Base-by-base conservation (phyloP, 2,329 filamentous ascomycete species). In the Furcasterigmium furcatum region DNA sequence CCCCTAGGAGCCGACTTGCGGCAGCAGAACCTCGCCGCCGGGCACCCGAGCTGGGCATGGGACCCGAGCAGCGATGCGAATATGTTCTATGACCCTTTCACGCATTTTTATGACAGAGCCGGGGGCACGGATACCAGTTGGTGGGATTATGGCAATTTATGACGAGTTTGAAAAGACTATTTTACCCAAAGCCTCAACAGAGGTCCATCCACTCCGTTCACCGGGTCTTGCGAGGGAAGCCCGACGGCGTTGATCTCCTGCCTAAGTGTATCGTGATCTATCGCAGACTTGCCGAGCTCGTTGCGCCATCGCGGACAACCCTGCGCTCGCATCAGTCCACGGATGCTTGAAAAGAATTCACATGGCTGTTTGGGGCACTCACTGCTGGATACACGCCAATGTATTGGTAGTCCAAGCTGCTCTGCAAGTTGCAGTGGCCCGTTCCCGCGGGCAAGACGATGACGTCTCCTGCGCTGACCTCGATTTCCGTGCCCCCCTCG, bases 371-470 rank as follows among this genome's bases (percentile, higher is more conserved):
- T n/a, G n/a, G n/a, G n/a, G n/a, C n/a, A n/a, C 41, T 44, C 38
- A 50, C 53, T 22, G 48, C 20, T 19, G 52, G 53, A 42, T 52
- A 55, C 4, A 55, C 47, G 3, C 52, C 53, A 13, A 55, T 53
- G 27, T 54, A 52, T 8, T 45, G 45, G 34, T 55, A 55, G 16
- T 55, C 44, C 7, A 44, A 44, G 3, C 52, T 48, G 34, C 53
- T 55, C 18, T 49, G 22, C 9, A 52, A 41, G 9, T 41, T 45
- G 2, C 48, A 54, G 35, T 55, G 53, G 2, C 52, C 53, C 2
- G 53, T 54, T 1, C 53, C 52, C 13, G 53, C 52, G 2, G 53
- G 53, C 3, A 55, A 44, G 1, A 55, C 52, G 22, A 55, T 48
- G 6, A 52, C 53, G 18, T 55, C 52, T 6, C 53, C 53, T 10